Evolutionary conservation across 2,329 filamentous ascomycete genomes (phyloP).

Genomic region (Coniosporium tulheliwenetii): DNA sequence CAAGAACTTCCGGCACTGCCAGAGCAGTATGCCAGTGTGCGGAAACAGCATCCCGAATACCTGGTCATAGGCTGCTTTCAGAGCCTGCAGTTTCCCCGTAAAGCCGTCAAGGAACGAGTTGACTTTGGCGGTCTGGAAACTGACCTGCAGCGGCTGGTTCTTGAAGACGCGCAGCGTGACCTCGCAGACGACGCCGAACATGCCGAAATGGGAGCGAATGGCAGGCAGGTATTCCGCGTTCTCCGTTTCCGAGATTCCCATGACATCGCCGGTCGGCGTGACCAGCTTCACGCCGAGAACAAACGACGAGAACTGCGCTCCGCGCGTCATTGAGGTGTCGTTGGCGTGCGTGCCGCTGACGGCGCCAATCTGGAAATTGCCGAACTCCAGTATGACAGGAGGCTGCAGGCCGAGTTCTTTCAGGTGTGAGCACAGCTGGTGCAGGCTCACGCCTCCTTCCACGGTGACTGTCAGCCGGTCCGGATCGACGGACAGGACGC

Average conservation of each 20-base stretch:
- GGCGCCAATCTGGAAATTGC: slow-evolving; percentile 5
- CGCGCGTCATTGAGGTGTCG: slow-evolving; percentile 2
- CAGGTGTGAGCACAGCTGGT: slow-evolving; percentile 3
- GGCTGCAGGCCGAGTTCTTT: slow-evolving; percentile 6
- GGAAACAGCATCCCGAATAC: slow-evolving; percentile 3
- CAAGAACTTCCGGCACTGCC: too few species aligned
- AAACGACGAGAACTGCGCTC: slow-evolving; percentile 2
- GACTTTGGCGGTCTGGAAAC: slow-evolving; percentile 2
- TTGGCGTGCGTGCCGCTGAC: slow-evolving; percentile 3
- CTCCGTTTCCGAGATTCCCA: slow-evolving; percentile 3
- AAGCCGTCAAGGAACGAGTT: slow-evolving; percentile 1
- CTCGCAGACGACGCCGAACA: slow-evolving; percentile 4
- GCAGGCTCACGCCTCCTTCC: slow-evolving; percentile 1
- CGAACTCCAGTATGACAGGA: slow-evolving; percentile 5
- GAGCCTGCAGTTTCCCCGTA: not conserved
- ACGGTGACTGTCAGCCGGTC: slow-evolving; percentile 4
- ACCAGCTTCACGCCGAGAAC: slow-evolving; percentile 4
- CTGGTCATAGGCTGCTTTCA: slow-evolving; percentile 2
- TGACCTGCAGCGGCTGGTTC: slow-evolving; percentile 2
- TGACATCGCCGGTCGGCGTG: slow-evolving; percentile 1
- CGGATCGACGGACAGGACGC: slow-evolving; percentile 2
- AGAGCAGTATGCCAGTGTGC: too few species aligned
- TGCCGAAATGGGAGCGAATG: slow-evolving; percentile 4
- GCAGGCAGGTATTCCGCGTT: slow-evolving; percentile 2
- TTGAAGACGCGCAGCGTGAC: slow-evolving; percentile 2